These are phyloP conservation scores for Acarospora socialis DNA, from an alignment of 2,329 filamentous ascomycete genomes.

Conservation along the genomic window DNA sequence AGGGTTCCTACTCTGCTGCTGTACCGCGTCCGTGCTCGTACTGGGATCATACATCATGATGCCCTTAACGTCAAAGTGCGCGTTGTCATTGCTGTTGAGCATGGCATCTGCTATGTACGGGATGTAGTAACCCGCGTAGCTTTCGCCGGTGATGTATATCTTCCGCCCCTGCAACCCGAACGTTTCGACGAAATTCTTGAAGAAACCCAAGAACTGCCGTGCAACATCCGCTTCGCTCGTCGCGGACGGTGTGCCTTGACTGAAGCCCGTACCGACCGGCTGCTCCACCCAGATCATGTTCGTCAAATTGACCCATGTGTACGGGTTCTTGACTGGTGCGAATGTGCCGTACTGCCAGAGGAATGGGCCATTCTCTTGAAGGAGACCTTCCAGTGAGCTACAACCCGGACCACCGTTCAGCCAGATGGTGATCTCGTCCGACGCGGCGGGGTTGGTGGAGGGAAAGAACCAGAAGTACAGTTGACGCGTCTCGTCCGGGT, in stretches of 20 bases:
- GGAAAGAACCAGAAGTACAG: conserved; percentile 45
- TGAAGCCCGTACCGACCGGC: conserved; percentile 51
- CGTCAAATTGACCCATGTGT: conserved; percentile 61
- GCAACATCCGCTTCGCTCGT: conserved; percentile 54
- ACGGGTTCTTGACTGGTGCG: conserved; percentile 50
- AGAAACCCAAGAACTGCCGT: conserved; percentile 61
- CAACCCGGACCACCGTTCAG: conserved; percentile 43
- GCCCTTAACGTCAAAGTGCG: conserved; percentile 53
- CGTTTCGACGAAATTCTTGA: conserved; percentile 60
- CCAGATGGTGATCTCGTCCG: conserved; percentile 39
- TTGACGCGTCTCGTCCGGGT: conserved; percentile 29
- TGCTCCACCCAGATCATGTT: conserved; percentile 68
- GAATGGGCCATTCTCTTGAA: conserved; percentile 68
- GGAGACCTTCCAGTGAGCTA: conserved; percentile 49
- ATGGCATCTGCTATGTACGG: conserved; percentile 63
- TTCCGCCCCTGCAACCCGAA: conserved; percentile 55
- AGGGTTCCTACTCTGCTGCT: conserved; percentile 11
- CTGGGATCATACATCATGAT: conserved; percentile 59
- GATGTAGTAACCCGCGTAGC: conserved; percentile 53
- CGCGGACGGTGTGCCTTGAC: conserved; percentile 48
- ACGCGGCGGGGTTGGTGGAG: conserved; percentile 31
- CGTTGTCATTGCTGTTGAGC: conserved; percentile 50
- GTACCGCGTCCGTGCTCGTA: conserved; percentile 10
- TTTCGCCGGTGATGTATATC: conserved; percentile 61
- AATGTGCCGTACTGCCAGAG: conserved; percentile 56